These are phyloP conservation scores for Eucalyptus melliodora DNA, from an alignment of 345 rosid genomes.

Conservation along the genomic window DNA sequence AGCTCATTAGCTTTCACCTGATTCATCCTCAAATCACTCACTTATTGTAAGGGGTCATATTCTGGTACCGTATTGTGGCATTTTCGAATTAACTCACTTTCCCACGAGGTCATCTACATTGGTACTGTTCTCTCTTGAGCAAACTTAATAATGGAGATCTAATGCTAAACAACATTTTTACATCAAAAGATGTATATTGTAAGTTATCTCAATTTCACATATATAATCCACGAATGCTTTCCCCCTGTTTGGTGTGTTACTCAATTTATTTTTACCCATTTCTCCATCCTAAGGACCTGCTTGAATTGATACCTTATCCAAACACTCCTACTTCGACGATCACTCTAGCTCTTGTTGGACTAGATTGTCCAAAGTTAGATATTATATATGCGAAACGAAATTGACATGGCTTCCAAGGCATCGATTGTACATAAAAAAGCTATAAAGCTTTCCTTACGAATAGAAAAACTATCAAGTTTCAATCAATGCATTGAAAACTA, in stretches of 20 bases:
- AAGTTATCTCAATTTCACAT: background rate
- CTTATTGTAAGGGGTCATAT: background rate
- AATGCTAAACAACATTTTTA: background rate
- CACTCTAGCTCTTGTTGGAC: too few relatives aligned
- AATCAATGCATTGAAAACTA: background rate
- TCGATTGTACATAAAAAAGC: background rate
- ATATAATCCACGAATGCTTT: background rate
- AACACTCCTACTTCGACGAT: background rate
- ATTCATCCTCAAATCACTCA: background rate
- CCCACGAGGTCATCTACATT: background rate
- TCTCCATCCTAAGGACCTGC: background rate
- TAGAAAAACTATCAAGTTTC: background rate
- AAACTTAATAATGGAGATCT: background rate
- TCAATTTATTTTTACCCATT: background rate
- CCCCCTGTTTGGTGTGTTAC: background rate
- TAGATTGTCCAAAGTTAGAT: background rate
- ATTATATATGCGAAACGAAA: background rate
- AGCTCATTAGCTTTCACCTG: background rate
- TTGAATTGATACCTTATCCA: background rate
- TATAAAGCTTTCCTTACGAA: background rate
- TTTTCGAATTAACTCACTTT: background rate
- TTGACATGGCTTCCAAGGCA: background rate
- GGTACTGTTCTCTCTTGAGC: background rate
- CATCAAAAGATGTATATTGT: background rate
- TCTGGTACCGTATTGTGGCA: rapidly evolving